Base-by-base conservation (phyloP, 495 filamentous ascomycete genomes). In the Penicillium turbatum region DNA sequence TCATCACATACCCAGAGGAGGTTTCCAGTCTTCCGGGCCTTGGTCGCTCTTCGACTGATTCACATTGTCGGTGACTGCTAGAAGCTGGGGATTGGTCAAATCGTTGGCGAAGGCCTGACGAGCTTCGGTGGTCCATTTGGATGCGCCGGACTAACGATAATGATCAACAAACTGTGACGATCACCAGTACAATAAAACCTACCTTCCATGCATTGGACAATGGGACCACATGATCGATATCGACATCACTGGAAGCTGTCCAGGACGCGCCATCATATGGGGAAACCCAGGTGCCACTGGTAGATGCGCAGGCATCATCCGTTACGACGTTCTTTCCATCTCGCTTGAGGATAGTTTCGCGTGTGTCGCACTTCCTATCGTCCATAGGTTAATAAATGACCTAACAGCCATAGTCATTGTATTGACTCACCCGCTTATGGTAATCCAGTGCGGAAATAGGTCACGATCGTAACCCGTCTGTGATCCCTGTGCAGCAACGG, bases 221-320 rank as follows among this genome's bases (percentile, higher is more conserved):
- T 0, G 87, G 86, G 13, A 90, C 86, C 63, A 90, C 71, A 65
- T 90, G 87, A 60, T 90, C 87, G 51, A 90, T 88, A 57, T 89
- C 84, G 2, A 90, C 54, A 65, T 89, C 86, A 7, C 76, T 78
- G 0, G 84, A 74, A 5, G 68, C 67, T 0, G 83, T 85, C 86
- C 86, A 89, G 3, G 74, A 84, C 0, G 70, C 84, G 1, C 86
- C 85, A 56, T 90, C 87, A 62, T 84, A 90, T 1, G 83, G 82
- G 17, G 78, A 82, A 16, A 57, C 68, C 87, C 87, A 90, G 9
- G 65, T 69, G 5, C 87, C 87, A 26, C 72, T 78, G 5, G 73
- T 82, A 0, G 82, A 66, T 5, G 76, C 65, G 61, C 87, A 90
- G 51, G 72, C 68, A 12, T 61, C 69, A 53, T 72, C 69, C 29